Percentiles rank a stretch among this genome's conserved stretches.
These are phyloP conservation scores for Tuber aestivum DNA, from an alignment of 495 filamentous ascomycete genomes.

Conservation along the genomic window DNA sequence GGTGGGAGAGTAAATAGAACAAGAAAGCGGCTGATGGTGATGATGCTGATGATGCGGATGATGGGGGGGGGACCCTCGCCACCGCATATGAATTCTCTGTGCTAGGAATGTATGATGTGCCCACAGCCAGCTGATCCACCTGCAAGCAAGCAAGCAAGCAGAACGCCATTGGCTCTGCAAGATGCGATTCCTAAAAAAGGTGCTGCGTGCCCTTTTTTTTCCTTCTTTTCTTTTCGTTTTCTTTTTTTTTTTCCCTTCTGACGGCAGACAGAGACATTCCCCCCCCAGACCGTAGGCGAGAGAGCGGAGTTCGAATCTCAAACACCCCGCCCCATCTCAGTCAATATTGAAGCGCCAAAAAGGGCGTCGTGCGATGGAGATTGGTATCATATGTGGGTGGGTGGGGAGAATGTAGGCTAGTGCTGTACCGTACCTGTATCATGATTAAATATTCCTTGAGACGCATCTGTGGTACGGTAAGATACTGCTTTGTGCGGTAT, in stretches of 20 bases:
- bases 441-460: not conserved
- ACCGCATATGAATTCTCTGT: not conserved
- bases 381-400: not conserved
- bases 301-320: not conserved
- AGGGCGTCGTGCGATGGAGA: not conserved
- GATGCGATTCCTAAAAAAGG: constrained; percentile 4
- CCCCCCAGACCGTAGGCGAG: not conserved
- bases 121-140: not conserved
- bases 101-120: not conserved
- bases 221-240: not conserved
- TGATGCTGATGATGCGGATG: not conserved
- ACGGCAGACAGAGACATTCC: not conserved
- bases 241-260: not conserved
- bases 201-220: not conserved
- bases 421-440: not conserved
- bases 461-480: not conserved
- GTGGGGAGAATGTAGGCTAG: not conserved
- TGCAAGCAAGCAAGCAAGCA: not conserved
- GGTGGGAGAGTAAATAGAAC: not conserved
- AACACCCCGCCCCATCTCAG: not conserved
- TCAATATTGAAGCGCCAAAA: not conserved
- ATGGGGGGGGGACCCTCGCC: not conserved
- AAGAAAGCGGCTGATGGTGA: not conserved
- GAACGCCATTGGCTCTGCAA: not conserved
- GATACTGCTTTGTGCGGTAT: not conserved